These are phyloP conservation scores for Orbilia blumenaviensis DNA, from an alignment of 2,329 filamentous ascomycete genomes.

Conservation along the genomic window DNA sequence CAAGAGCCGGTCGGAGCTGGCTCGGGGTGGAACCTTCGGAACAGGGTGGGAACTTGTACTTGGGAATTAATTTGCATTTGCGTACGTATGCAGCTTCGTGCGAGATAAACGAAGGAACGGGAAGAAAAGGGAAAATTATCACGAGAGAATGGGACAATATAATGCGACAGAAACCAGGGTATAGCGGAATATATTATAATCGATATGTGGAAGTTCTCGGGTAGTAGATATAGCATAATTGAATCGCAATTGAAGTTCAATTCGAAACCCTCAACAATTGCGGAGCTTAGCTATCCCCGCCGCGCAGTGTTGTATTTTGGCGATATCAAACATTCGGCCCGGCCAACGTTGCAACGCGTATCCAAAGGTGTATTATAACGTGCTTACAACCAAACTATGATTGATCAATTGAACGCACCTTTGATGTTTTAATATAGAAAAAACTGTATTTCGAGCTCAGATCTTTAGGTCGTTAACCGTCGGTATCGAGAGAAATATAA, in stretches of 20 bases:
- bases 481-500: not conserved
- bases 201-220: not conserved
- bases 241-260: not conserved
- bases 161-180: not conserved
- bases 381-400: too few species aligned
- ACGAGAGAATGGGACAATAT: not conserved
- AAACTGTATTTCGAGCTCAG: not conserved
- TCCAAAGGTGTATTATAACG: too few species aligned
- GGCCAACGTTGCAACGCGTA: not conserved
- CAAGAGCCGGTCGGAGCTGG: not conserved
- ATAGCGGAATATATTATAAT: not conserved
- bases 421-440: not conserved
- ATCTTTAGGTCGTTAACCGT: not conserved
- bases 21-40: constrained; percentile 13
- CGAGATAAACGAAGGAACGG: not conserved
- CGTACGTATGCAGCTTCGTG: not conserved
- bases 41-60: constrained; percentile 2
- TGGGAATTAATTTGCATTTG: constrained; percentile 4
- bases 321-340: not conserved
- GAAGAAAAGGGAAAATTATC: not conserved
- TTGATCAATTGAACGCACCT: constrained; percentile 1
- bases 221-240: too few species aligned
- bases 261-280: not conserved
- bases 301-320: not conserved
- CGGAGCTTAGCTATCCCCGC: too few species aligned